Evolutionary conservation across 2,329 filamentous ascomycete genomes (phyloP).

Genomic region (Exophiala spinifera): DNA sequence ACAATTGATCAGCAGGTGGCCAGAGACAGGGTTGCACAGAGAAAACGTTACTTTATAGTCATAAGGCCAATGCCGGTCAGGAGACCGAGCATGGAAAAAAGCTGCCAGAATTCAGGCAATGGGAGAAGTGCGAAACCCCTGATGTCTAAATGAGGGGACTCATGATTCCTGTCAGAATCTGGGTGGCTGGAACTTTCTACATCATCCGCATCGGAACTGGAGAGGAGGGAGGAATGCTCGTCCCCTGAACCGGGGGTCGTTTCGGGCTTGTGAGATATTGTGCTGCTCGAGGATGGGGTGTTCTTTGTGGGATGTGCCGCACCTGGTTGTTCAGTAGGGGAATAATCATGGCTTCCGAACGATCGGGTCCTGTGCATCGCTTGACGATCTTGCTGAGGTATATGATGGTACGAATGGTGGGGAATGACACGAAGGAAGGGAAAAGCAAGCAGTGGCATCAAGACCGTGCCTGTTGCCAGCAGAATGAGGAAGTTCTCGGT

Average conservation of each 20-base stretch:
- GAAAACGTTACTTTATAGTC: conserved; percentile 85
- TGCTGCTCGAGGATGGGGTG: conserved; percentile 30
- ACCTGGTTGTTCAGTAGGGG: conserved; percentile 37
- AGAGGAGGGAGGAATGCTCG: conserved; percentile 58
- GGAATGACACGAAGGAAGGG: conserved; percentile 76
- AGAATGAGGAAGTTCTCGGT: conserved; percentile 78
- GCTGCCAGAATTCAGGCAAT: conserved; percentile 81
- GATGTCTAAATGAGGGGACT: conserved; percentile 83
- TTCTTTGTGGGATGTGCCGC: conserved; percentile 34
- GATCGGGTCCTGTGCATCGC: conserved; percentile 36
- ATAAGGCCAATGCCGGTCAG: conserved; percentile 91
- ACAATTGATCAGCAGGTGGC: conserved; percentile 19
- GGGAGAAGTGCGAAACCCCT: conserved; percentile 73
- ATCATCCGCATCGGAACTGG: conserved; percentile 45
- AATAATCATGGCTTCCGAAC: conserved; percentile 30
- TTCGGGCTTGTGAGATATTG: conserved; percentile 32
- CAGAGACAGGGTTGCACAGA: conserved; percentile 17
- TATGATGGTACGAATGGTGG: conserved; percentile 42
- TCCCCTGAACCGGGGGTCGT: conserved; percentile 23
- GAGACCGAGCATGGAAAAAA: conserved; percentile 84
- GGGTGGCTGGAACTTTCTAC: conserved; percentile 31
- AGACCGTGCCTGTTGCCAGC: conserved; percentile 73
- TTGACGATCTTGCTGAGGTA: conserved; percentile 38
- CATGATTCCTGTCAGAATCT: conserved; percentile 64
- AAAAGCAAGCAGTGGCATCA: conserved; percentile 71